phyloP scores from a whole-genome alignment of 2,329 filamentous ascomycete genomes.

The Sporothrix globosa region DNA sequence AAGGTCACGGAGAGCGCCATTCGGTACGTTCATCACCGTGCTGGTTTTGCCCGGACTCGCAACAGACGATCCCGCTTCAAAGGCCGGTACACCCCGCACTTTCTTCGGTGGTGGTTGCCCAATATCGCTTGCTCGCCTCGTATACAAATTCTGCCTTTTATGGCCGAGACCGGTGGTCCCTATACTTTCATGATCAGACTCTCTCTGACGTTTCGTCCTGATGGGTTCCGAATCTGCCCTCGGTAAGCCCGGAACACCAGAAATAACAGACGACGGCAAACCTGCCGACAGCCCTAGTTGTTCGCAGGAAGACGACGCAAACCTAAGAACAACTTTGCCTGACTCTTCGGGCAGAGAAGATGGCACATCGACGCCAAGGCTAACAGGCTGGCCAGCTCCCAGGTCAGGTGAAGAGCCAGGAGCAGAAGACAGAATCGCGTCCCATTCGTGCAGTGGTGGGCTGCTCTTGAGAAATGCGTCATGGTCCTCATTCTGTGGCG shows the following conservation, averaged over 20 bases:
- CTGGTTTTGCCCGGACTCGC: too few relatives aligned
- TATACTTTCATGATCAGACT: neutral
- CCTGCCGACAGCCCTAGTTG: neutral
- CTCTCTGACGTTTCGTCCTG: neutral
- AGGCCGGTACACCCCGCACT: neutral
- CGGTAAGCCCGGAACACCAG: neutral
- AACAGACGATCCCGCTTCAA: neutral
- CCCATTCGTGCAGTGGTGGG: neutral
- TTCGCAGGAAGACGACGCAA: neutral
- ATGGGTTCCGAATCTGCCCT: conserved; percentile 5
- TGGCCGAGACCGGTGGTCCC: neutral
- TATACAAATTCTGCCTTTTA: neutral
- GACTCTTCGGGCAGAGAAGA: conserved; percentile 36
- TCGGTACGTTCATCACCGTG: too few relatives aligned
- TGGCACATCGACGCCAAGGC: conserved; percentile 25
- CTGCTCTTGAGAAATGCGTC: neutral
- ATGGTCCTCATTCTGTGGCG: neutral
- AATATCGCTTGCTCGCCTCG: neutral
- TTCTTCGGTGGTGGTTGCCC: neutral
- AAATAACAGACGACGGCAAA: neutral
- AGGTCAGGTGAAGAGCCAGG: neutral
- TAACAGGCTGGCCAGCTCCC: neutral
- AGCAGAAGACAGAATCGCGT: conserved; percentile 15
- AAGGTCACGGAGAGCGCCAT: neutral
- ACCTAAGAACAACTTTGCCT: conserved; percentile 20